A percentile compares a stretch with the other conserved stretches of the same genome.
Conservation (phyloP, 139 green algal species). For the Zygnema circumcarinatum region DNA sequence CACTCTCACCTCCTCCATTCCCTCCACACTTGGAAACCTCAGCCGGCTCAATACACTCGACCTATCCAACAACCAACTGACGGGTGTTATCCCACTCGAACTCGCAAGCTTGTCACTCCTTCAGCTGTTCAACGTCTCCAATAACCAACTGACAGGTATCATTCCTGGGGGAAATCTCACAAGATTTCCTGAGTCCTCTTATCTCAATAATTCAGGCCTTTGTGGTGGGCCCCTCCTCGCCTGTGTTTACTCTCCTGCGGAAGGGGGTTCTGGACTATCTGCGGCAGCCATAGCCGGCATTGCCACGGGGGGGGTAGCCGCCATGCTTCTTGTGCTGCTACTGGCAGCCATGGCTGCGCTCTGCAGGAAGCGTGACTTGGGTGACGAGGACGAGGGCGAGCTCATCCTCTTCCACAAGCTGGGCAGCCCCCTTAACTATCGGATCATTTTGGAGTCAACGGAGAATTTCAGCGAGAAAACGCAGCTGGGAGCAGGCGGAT, state of each 20-base stretch:
- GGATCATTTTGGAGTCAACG: constrained; percentile 30
- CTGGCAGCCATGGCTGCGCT: neutral
- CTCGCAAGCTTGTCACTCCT: constrained; percentile 19
- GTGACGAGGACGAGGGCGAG: neutral
- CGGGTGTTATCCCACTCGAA: constrained; percentile 20
- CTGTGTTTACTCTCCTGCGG: neutral
- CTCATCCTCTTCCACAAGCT: constrained; percentile 6
- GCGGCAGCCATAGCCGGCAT: constrained; percentile 9
- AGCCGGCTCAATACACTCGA: constrained; percentile 15
- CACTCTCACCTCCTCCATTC: constrained; percentile 17
- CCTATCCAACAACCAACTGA: constrained; percentile 34
- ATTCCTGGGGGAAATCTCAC: constrained; percentile 10
- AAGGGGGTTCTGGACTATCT: neutral
- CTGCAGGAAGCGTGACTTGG: constrained; percentile 4
- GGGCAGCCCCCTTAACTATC: neutral
- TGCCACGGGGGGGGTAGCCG: neutral
- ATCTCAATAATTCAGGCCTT: neutral
- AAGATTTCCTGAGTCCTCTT: neutral
- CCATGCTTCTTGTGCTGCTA: neutral
- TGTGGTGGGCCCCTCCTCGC: neutral
- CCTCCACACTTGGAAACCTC: constrained; percentile 2
- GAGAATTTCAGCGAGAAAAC: constrained; percentile 32
- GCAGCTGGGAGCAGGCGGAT: constrained; percentile 22
- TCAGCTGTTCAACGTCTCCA: neutral
- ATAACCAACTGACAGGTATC: constrained; percentile 28